Base-by-base conservation (phyloP, 345 rosid species). In the Lumnitzera racemosa region DNA sequence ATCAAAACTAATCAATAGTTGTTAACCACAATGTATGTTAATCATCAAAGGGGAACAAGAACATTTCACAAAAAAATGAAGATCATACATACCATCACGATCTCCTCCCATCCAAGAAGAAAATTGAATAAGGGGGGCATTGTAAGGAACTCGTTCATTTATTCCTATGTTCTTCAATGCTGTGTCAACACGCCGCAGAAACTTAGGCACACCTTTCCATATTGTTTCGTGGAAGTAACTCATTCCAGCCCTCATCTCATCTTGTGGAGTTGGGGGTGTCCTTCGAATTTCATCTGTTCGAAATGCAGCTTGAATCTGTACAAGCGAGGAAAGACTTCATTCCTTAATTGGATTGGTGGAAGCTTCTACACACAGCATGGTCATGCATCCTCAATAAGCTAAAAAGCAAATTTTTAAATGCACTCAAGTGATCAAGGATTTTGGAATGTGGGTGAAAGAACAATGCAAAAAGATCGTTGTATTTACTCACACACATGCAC, bases 21-120 rank as follows among this genome's bases (percentile, higher is more conserved):
- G 23, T 46, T 46, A 41, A 23, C 16, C 41, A 20, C 25, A 14
- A 46, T n/a, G 13, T 13, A 25, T 15, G 53, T 15, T 14, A 48
- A 59, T 27, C 7, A 60, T 43, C 51, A 53, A 53, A 17, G 55
- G 24, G 31, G 15, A 15, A 24, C 29, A 20, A 20, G 29, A 31
- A 5, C 29, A 55, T 25, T 13, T 1, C 47, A 55, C 46, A 2
- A 50, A 43, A 20, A 65, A 24, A 31, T n/a, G 25, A 46, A 47
- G 49, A 47, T 71, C 53, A 62, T 62, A 59, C 63, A 5, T 68
- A 94, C 97, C 99, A 74, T 94, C 96, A 73, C 97, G 99, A 62
- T 94, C 97, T 13, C 99, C 99, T 10, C 99, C 99, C 99, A 94
- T 94, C 99, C 99, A 94, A 47, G 99, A 94, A 52, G 97, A 90